Conservation (phyloP, 495 filamentous ascomycete species). For the Letharia columbiana region DNA sequence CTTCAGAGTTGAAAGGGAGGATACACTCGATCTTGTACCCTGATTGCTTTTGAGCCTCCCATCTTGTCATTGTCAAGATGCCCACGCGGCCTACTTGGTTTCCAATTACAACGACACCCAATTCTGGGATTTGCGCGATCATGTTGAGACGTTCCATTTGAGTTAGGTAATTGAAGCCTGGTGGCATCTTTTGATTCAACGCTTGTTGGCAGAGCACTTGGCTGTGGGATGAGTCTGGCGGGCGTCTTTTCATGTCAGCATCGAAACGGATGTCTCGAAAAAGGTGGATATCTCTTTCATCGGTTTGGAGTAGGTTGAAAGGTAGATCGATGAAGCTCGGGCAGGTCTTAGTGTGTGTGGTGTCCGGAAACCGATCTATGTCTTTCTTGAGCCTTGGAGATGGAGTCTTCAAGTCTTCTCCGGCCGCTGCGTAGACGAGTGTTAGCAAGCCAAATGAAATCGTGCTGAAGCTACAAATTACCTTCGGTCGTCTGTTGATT, state of each 20-base stretch:
- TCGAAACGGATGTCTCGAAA: constrained; percentile 4
- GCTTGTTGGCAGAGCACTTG: constrained; percentile 37
- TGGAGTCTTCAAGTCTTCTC: background rate
- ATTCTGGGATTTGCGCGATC: constrained; percentile 64
- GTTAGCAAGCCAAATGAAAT: background rate
- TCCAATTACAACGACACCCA: constrained; percentile 66
- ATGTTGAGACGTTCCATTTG: constrained; percentile 65
- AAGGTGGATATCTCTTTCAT: constrained; percentile 22
- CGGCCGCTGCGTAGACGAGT: background rate
- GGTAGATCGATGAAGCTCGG: constrained; percentile 24
- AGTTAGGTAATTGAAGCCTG: constrained; percentile 32
- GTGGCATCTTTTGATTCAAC: constrained; percentile 38
- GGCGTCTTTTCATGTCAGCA: background rate
- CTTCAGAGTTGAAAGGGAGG: constrained; percentile 44
- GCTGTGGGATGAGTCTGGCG: constrained; percentile 27
- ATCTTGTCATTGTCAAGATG: constrained; percentile 59
- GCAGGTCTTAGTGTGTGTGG: background rate
- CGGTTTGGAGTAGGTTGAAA: constrained; percentile 22
- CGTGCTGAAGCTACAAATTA: background rate
- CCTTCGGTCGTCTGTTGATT: background rate
- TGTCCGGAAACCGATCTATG: background rate
- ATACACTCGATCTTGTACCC: constrained; percentile 50
- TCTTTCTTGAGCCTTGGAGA: background rate
- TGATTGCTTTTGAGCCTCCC: constrained; percentile 28
- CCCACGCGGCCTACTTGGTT: constrained; percentile 67